Percentiles rank a stretch among this genome's conserved stretches.
These are phyloP conservation scores for Closterium sp. DNA, from an alignment of 139 green algal species.

Conservation along the genomic window DNA sequence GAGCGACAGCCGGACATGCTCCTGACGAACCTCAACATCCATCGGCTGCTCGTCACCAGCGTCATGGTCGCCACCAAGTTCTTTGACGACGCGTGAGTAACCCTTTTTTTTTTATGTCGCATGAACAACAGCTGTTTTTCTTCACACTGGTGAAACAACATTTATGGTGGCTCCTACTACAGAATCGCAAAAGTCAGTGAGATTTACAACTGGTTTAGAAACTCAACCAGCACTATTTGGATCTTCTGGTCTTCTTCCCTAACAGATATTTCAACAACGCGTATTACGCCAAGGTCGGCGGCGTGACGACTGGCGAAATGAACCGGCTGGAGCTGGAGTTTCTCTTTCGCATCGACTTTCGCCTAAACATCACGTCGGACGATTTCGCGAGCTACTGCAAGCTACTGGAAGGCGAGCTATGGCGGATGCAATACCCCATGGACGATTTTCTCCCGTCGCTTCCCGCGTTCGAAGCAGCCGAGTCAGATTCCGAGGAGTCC, in stretches of 20 bases:
- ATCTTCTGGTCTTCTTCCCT: neutral
- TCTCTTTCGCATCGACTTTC: constrained; percentile 67
- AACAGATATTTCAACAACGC: constrained; percentile 71
- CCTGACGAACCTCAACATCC: constrained; percentile 63
- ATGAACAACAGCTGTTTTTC: neutral
- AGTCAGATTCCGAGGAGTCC: neutral
- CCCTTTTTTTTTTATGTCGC: neutral
- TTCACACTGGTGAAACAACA: no score
- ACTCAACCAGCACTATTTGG: neutral
- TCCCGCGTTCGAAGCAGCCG: neutral
- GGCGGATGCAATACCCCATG: neutral
- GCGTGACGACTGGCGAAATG: constrained; percentile 68
- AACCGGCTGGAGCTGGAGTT: constrained; percentile 78
- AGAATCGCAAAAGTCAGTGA: neutral
- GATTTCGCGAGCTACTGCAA: constrained; percentile 32
- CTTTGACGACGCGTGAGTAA: constrained; percentile 66
- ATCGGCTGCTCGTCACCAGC: constrained; percentile 70
- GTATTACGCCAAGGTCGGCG: constrained; percentile 74
- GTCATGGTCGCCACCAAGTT: constrained; percentile 77
- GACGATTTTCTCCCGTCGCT: neutral
- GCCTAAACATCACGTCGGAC: constrained; percentile 52
- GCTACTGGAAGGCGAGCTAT: constrained; percentile 35
- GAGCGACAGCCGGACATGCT: constrained; percentile 52
- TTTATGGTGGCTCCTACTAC: neutral
- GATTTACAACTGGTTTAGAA: neutral